A percentile compares a stretch with the other conserved stretches of the same genome.
These are phyloP conservation scores for Neofusicoccum laricinum DNA, from an alignment of 2,329 filamentous ascomycete genomes.

Conservation along the genomic window DNA sequence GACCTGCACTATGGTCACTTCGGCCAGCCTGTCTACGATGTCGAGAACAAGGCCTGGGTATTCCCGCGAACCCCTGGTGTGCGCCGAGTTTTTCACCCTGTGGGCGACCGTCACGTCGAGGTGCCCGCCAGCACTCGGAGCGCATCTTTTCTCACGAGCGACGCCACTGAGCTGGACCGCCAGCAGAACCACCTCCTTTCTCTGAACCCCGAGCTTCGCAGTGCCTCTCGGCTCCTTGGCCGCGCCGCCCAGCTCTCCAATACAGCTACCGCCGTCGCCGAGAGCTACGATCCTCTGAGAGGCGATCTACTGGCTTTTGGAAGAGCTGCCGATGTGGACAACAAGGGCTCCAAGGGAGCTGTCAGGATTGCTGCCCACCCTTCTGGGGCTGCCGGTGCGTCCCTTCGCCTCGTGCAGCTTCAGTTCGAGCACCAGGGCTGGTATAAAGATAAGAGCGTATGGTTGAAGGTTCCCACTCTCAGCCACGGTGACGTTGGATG, in stretches of 20 bases:
- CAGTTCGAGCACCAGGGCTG: slow-evolving; percentile 56
- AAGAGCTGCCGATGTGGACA: slow-evolving; percentile 47
- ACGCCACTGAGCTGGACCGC: slow-evolving; percentile 1
- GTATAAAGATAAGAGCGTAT: slow-evolving; percentile 45
- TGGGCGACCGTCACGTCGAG: background rate
- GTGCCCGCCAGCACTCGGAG: background rate
- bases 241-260: slow-evolving; percentile 30
- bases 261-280: slow-evolving; percentile 28
- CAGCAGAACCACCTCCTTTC: slow-evolving; percentile 21
- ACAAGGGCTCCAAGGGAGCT: slow-evolving; percentile 25
- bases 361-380: slow-evolving; percentile 32
- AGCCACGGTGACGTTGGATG: slow-evolving; percentile 45
- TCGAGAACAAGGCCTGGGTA: slow-evolving; percentile 48
- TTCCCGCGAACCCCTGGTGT: slow-evolving; percentile 38
- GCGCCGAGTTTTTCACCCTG: slow-evolving; percentile 23
- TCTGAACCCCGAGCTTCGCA: slow-evolving; percentile 26
- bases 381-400: slow-evolving; percentile 48
- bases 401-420: slow-evolving; percentile 55
- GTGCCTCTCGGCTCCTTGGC: slow-evolving; percentile 24
- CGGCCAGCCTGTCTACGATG: slow-evolving; percentile 49
- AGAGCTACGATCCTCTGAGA: slow-evolving; percentile 38
- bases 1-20: slow-evolving; percentile 55
- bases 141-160: slow-evolving; percentile 6
- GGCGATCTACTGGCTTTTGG: slow-evolving; percentile 56
- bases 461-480: slow-evolving; percentile 48